Conservation (phyloP, 2,329 filamentous ascomycete genomes). For the Pezicula rhizophila region DNA sequence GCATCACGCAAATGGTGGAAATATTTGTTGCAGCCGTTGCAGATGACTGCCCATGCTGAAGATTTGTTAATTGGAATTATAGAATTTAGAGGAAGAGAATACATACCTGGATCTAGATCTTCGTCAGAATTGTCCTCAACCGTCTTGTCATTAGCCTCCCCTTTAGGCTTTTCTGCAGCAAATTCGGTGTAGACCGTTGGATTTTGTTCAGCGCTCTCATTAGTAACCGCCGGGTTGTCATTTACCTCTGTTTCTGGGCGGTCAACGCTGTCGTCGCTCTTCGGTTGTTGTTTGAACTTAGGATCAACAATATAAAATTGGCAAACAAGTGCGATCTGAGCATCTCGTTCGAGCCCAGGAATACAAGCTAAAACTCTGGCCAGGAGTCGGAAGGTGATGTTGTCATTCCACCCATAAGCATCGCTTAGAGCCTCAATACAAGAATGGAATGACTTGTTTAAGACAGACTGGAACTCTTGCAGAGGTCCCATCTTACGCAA, state of each 20-base stretch:
- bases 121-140: slow-evolving; percentile 1
- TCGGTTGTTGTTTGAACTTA: neutral
- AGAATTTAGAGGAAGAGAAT: neutral
- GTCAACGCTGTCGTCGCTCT: neutral
- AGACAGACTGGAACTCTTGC: slow-evolving; percentile 11
- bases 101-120: neutral
- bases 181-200: no score
- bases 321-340: slow-evolving; percentile 20
- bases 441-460: slow-evolving; percentile 11
- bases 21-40: no score
- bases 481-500: slow-evolving; percentile 10
- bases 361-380: slow-evolving; percentile 13
- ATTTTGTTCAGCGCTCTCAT: no score
- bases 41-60: slow-evolving; percentile 10
- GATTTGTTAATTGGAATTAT: neutral
- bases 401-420: slow-evolving; percentile 14
- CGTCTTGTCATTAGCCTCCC: neutral
- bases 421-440: slow-evolving; percentile 13
- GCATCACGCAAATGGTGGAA: neutral
- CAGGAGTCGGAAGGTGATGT: slow-evolving; percentile 9
- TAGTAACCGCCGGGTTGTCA: no score
- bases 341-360: slow-evolving; percentile 14
- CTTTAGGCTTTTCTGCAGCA: no score
- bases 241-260: no score
- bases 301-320: slow-evolving; percentile 18